A percentile compares a stretch with the other conserved stretches of the same genome.
Conservation (phyloP, 768 basidiomycete genomes). For the Suillus subluteus region DNA sequence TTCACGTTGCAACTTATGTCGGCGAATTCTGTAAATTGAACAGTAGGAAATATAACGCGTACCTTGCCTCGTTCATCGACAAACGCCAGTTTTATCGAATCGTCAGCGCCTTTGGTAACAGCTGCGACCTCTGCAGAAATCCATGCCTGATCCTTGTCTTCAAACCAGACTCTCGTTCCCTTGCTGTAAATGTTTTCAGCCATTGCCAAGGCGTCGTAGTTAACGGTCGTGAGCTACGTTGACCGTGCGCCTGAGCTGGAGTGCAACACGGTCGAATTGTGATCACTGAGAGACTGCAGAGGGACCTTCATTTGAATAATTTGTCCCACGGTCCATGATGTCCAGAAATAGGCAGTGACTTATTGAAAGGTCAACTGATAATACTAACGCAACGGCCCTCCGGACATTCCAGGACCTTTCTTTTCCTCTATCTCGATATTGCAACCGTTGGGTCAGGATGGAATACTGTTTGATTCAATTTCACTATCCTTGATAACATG, state of each 20-base stretch:
- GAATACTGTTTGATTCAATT: too few species aligned
- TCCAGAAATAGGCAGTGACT: background rate
- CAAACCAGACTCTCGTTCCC: conserved; percentile 89
- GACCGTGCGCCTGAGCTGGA: conserved; percentile 5
- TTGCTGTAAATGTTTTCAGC: conserved; percentile 92
- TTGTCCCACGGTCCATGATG: conserved; percentile 4
- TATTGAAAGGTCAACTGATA: too few species aligned
- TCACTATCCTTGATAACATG: too few species aligned
- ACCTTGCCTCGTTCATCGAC: conserved; percentile 94
- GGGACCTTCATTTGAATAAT: background rate
- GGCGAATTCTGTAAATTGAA: conserved; percentile 14
- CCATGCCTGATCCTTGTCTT: conserved; percentile 95
- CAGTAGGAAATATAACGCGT: conserved; percentile 20
- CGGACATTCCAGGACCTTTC: too few species aligned
- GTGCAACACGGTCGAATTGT: conserved; percentile 7
- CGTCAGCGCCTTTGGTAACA: conserved; percentile 65
- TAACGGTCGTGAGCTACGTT: conserved; percentile 20
- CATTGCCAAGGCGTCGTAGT: conserved; percentile 48
- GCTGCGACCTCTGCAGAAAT: conserved; percentile 83
- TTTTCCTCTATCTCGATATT: too few species aligned
- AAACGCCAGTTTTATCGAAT: conserved; percentile 82
- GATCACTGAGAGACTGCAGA: background rate
- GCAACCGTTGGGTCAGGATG: too few species aligned
- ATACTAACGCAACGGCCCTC: too few species aligned
- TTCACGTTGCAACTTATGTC: background rate